Evolutionary conservation across 139 green algal species (phyloP).

Genomic region (Marvania coccoides): DNA sequence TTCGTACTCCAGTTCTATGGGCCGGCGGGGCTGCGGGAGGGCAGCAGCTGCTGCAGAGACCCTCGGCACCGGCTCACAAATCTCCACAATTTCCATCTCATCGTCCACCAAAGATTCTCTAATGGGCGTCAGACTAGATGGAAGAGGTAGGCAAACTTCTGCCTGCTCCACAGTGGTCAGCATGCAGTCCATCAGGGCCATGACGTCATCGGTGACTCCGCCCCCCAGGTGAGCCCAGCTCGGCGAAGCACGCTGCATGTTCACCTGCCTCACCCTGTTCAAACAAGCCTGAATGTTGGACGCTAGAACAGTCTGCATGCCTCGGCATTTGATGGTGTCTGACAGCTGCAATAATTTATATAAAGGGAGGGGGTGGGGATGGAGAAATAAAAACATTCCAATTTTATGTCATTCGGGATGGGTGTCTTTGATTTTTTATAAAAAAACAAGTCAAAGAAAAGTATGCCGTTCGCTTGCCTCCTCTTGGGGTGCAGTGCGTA

Average conservation of each 20-base stretch:
- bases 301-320: conserved; percentile 42
- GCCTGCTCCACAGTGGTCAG: background rate
- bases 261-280: conserved; percentile 1
- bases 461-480: too few relatives aligned
- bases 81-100: too few relatives aligned
- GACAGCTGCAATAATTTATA: conserved; percentile 27
- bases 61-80: background rate
- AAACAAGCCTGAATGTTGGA: conserved; percentile 39
- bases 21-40: background rate
- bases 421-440: too few relatives aligned
- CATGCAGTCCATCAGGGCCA: too few relatives aligned
- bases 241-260: conserved; percentile 9
- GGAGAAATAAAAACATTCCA: too few relatives aligned
- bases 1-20: conserved; percentile 2
- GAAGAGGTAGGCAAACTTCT: too few relatives aligned
- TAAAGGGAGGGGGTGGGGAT: too few relatives aligned
- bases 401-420: too few relatives aligned
- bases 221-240: background rate
- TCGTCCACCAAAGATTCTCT: too few relatives aligned
- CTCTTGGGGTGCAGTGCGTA: conserved; percentile 26
- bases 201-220: too few relatives aligned
- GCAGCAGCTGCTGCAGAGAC: background rate
- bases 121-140: too few relatives aligned
- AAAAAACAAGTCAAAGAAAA: too few relatives aligned
- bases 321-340: conserved; percentile 44